Conservation (phyloP, 2,329 filamentous ascomycete species). For the Pyricularia pennisetigena region DNA sequence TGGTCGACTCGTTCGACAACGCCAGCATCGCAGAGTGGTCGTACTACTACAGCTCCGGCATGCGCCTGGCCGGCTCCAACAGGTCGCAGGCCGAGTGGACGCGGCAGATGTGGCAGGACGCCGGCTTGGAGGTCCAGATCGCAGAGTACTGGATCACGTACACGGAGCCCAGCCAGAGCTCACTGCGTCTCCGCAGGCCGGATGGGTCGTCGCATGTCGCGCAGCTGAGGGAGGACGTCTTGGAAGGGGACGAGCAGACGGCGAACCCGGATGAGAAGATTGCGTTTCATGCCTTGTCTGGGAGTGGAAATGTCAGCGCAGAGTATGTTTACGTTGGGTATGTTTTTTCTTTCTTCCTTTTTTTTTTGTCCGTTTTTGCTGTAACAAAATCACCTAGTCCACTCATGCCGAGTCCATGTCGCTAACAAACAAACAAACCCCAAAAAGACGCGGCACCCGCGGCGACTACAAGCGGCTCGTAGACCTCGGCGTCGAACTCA, state of each 20-base stretch:
- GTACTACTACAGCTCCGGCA: neutral
- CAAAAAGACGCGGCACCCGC: constrained; percentile 47
- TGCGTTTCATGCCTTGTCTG: neutral
- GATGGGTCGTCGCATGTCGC: neutral
- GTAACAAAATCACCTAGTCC: no score
- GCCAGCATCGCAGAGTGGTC: neutral
- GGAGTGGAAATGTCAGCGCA: neutral
- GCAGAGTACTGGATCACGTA: neutral
- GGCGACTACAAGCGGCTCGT: constrained; percentile 63
- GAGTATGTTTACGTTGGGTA: neutral
- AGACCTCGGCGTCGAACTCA: constrained; percentile 55
- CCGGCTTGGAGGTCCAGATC: neutral
- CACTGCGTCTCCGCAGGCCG: neutral
- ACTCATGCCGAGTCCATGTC: no score
- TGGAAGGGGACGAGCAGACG: neutral
- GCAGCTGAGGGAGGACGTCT: neutral
- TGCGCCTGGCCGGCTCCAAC: neutral
- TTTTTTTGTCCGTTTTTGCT: neutral
- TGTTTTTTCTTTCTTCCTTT: no score
- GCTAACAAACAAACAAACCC: neutral
- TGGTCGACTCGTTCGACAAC: neutral
- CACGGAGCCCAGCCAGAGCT: neutral
- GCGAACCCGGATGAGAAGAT: neutral
- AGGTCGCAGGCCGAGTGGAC: neutral
- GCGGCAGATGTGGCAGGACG: neutral